A percentile compares a stretch with the other conserved stretches of the same genome.
These are phyloP conservation scores for Trypanosoma congolense DNA, from an alignment of 208 protist genomes.

Conservation along the genomic window DNA sequence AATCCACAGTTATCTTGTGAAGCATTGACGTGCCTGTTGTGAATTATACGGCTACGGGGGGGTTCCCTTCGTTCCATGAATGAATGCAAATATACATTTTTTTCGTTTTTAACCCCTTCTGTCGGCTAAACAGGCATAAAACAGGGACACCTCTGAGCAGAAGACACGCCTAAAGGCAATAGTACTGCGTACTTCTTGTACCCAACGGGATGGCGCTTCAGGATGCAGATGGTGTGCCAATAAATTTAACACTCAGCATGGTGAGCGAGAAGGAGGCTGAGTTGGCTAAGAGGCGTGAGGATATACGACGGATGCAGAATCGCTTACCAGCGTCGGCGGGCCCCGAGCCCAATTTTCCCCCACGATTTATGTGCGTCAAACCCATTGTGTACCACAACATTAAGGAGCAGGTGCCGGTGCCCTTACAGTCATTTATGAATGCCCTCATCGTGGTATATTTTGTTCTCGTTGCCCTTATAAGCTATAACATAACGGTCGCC, in stretches of 20 bases:
- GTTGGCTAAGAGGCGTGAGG: slow-evolving; percentile 43
- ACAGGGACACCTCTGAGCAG: too few species aligned
- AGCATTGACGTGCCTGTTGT: too few species aligned
- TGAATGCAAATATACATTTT: too few species aligned
- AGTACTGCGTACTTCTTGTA: too few species aligned
- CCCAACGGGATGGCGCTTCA: too few species aligned
- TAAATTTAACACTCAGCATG: slow-evolving; percentile 57
- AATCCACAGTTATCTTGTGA: too few species aligned
- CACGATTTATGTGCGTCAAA: slow-evolving; percentile 77
- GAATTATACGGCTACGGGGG: too few species aligned
- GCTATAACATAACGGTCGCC: slow-evolving; percentile 72
- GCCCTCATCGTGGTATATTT: slow-evolving; percentile 68
- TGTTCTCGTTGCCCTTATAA: slow-evolving; percentile 50
- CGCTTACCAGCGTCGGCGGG: slow-evolving; percentile 24
- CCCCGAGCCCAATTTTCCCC: slow-evolving; percentile 78
- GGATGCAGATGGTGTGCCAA: too few species aligned
- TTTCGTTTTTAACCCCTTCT: too few species aligned
- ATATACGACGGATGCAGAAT: slow-evolving; percentile 30
- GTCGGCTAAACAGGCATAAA: too few species aligned
- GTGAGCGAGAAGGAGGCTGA: slow-evolving; percentile 72
- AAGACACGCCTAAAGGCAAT: too few species aligned
- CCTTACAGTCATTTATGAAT: slow-evolving; percentile 80
- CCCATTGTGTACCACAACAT: slow-evolving; percentile 85
- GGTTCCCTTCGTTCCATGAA: too few species aligned
- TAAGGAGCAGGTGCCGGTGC: slow-evolving; percentile 57